Conservation (phyloP, 495 filamentous ascomycete species). For the Stereocaulon alpinum region DNA sequence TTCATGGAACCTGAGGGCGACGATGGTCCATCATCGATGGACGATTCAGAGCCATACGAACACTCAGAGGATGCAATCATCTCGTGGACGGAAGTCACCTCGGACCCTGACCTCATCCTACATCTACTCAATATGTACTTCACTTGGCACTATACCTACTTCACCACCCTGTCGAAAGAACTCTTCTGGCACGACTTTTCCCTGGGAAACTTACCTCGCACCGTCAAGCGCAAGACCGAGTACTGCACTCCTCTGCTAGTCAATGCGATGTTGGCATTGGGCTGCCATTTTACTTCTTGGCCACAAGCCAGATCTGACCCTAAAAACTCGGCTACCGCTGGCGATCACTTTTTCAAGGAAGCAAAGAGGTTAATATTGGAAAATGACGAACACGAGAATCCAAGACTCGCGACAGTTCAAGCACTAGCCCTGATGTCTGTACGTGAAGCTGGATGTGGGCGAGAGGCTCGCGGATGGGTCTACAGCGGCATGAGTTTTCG, state of each 20-base stretch:
- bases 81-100: slow-evolving; percentile 82
- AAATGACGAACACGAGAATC: slow-evolving; percentile 87
- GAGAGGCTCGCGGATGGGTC: slow-evolving; percentile 94
- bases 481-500: slow-evolving; percentile 97
- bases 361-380: slow-evolving; percentile 83
- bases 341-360: slow-evolving; percentile 94
- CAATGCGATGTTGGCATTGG: slow-evolving; percentile 91
- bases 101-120: slow-evolving; percentile 63
- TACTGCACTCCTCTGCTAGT: slow-evolving; percentile 88
- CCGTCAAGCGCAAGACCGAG: slow-evolving; percentile 36
- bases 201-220: slow-evolving; percentile 45
- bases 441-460: slow-evolving; percentile 86
- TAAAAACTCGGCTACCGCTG: slow-evolving; percentile 71
- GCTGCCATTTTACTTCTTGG: slow-evolving; percentile 87
- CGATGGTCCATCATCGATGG: slow-evolving; percentile 36
- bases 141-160: slow-evolving; percentile 95
- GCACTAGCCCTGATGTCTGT: slow-evolving; percentile 94
- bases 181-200: slow-evolving; percentile 84
- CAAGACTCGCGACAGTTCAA: slow-evolving; percentile 87
- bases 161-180: slow-evolving; percentile 81
- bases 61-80: slow-evolving; percentile 54
- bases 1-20: slow-evolving; percentile 55
- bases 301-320: slow-evolving; percentile 57
- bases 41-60: slow-evolving; percentile 37
- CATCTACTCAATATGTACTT: slow-evolving; percentile 98